phyloP scores from a whole-genome alignment of 2,329 filamentous ascomycete species.

The Coniochaeta pulveracea region DNA sequence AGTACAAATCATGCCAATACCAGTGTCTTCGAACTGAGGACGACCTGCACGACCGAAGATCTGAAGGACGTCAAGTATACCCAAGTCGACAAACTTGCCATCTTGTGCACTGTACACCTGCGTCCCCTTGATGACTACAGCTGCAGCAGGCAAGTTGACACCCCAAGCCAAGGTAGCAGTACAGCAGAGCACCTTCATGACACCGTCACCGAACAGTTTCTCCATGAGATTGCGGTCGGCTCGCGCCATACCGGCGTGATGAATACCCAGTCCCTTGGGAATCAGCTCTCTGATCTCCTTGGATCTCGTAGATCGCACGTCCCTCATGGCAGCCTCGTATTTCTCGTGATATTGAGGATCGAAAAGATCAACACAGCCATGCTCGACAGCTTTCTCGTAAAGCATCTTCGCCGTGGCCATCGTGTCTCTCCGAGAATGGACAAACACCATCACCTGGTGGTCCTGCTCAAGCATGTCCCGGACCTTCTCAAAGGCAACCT shows the following conservation, averaged over 20 bases:
- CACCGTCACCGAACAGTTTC: conserved; percentile 76
- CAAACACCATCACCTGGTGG: conserved; percentile 99
- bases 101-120: conserved; percentile 95
- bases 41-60: conserved; percentile 97
- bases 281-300: conserved; percentile 82
- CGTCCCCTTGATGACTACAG: conserved; percentile 95
- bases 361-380: conserved; percentile 70
- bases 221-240: conserved; percentile 95
- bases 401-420: conserved; percentile 78
- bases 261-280: conserved; percentile 83
- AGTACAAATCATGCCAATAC: conserved; percentile 97
- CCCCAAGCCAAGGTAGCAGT: conserved; percentile 97
- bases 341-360: conserved; percentile 68
- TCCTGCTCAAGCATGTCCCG: conserved; percentile 80
- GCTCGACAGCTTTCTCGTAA: conserved; percentile 74
- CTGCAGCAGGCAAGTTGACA: conserved; percentile 94
- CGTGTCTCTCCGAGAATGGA: conserved; percentile 92
- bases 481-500: conserved; percentile 85
- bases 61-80: conserved; percentile 91
- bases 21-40: conserved; percentile 93
- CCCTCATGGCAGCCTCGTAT: conserved; percentile 68
- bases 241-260: conserved; percentile 93
- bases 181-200: conserved; percentile 96
- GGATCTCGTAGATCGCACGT: conserved; percentile 78
- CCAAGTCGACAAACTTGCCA: conserved; percentile 91